These are phyloP conservation scores for Chrysanthemum makinoi DNA, from an alignment of 129 eudicot genomes.

Conservation along the genomic window DNA sequence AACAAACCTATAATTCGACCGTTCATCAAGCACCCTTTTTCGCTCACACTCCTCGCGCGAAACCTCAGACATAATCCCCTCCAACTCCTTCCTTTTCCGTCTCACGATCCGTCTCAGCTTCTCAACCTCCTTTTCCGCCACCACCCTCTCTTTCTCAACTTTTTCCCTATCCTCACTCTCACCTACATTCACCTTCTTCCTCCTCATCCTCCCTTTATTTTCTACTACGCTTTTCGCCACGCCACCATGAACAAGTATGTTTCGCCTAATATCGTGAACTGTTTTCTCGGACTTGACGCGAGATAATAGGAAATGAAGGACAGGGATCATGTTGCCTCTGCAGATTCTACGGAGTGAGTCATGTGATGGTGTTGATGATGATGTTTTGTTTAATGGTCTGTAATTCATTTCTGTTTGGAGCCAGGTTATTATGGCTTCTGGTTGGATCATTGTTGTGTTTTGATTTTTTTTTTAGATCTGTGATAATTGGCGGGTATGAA, in stretches of 20 bases:
- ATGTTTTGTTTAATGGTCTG: conserved; percentile 52
- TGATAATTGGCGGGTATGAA: too few relatives aligned
- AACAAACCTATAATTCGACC: conserved; percentile 68
- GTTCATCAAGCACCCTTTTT: conserved; percentile 87
- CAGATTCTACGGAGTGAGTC: conserved; percentile 75
- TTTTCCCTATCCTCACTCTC: conserved; percentile 54
- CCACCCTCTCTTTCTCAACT: conserved; percentile 67
- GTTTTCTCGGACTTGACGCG: conserved; percentile 90
- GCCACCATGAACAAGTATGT: conserved; percentile 73
- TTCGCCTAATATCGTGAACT: conserved; percentile 63
- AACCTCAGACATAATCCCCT: conserved; percentile 76
- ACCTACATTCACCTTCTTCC: conserved; percentile 21
- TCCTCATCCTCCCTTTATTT: conserved; percentile 46
- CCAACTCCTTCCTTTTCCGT: conserved; percentile 82
- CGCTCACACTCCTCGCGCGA: conserved; percentile 88
- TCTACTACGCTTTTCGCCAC: conserved; percentile 18
- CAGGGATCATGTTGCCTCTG: conserved; percentile 94
- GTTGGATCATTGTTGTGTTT: conserved; percentile 61
- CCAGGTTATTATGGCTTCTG: conserved; percentile 83
- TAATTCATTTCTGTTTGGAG: conserved; percentile 83
- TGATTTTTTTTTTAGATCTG: conserved; percentile 30
- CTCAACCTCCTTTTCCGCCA: conserved; percentile 89
- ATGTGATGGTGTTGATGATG: conserved; percentile 52
- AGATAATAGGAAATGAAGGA: conserved; percentile 61
- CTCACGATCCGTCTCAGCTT: conserved; percentile 72